Evolutionary conservation across 202 grass and related monocot genomes (phyloP), one percentile per base, ranked within the genome.

Genomic region (Saccharum hybrid): DNA sequence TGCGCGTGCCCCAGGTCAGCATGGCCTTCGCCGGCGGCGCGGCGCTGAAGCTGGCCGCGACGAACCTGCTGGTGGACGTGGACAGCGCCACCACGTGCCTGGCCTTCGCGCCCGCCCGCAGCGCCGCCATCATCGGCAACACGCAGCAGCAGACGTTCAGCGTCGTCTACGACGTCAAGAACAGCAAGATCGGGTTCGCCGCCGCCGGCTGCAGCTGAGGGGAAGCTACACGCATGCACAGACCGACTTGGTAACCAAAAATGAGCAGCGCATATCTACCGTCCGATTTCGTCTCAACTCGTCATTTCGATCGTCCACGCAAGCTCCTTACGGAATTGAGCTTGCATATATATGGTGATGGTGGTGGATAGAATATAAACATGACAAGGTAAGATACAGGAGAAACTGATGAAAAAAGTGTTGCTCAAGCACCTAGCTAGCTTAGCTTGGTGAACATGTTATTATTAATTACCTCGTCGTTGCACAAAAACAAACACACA

Each of bases 101-200:
- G n/a, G 92, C 92, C 5, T 94, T 94, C 62, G 84, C 89, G 39
- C 71, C 87, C 6, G 65, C 90, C 0, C 71, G 60, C 9, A 90
- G 85, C 72, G 87, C 84, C 57, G 88, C 82, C 80, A 94, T 94
- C 90, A 88, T 94, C 79, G 92, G 92, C 14, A 94, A 94, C 92
- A 92, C 78, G 78, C 92, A 94, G 83, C 92, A 94, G 88, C 92
- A 94, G 80, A 84, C 90, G 18, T 92, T 94, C 88, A 92, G 85
- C 46, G 90, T 94, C 80, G 90, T 86, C 69, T 94, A 94, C 83
- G 92, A 94, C 83, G 92, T 94, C 59, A 89, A 71, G 52, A 76
- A 14, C 19, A 86, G 63, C 68, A 94, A 33, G 86, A 90, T 94
- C 63, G 92, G 92, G 6, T 92, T 94, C 87, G 90, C 87, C 23